Percentiles rank a stretch among this genome's conserved stretches.
Conservation (phyloP, 805 yeast genomes). For the Starmera dryadoides region DNA sequence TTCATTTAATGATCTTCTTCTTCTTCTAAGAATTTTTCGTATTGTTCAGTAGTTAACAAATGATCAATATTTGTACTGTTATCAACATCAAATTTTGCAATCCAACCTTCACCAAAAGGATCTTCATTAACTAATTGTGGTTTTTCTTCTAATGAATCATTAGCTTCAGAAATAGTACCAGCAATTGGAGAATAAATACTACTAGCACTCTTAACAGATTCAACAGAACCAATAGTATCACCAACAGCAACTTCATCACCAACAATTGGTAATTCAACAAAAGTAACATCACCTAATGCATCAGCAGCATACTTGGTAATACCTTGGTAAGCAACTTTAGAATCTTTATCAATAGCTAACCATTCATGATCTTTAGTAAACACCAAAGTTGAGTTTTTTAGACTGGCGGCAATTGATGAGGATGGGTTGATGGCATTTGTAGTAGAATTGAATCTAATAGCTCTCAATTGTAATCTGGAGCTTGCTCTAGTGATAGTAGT, state of each 20-base stretch:
- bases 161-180: conserved; percentile 70
- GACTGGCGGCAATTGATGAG: background rate
- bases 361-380: conserved; percentile 79
- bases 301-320: conserved; percentile 93
- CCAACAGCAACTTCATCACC: conserved; percentile 58
- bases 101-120: conserved; percentile 94
- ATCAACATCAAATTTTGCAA: conserved; percentile 63
- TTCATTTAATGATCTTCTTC: conserved; percentile 24
- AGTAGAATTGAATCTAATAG: background rate
- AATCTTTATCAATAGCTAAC: conserved; percentile 64
- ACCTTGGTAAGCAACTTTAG: conserved; percentile 59
- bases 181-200: conserved; percentile 86
- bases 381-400: conserved; percentile 22
- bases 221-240: conserved; percentile 88
- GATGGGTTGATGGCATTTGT: background rate
- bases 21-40: conserved; percentile 50
- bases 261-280: conserved; percentile 79
- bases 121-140: conserved; percentile 81
- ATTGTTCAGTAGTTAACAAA: conserved; percentile 48
- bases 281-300: conserved; percentile 95
- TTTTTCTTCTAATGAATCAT: conserved; percentile 52
- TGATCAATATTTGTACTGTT: conserved; percentile 34
- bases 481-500: background rate
- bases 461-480: background rate
- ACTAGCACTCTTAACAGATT: conserved; percentile 88